Conservation (phyloP, 805 yeast species). For the Komagataella pastoris region DNA sequence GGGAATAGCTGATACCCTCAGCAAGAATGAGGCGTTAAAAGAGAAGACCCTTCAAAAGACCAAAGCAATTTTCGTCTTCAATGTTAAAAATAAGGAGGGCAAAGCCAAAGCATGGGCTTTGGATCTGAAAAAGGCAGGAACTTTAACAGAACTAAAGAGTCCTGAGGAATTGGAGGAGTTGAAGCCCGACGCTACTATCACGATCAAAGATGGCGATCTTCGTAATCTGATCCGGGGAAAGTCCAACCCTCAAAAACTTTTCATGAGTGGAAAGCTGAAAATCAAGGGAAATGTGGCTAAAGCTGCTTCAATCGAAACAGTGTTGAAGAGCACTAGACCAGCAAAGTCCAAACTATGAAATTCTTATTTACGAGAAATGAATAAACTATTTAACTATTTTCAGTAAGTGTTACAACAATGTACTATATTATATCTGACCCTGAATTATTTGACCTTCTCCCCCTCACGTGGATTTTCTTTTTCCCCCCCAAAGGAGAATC, state of each 20-base stretch:
- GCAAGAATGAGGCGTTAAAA: background rate
- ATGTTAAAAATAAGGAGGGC: slow-evolving; percentile 49
- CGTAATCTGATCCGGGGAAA: slow-evolving; percentile 63
- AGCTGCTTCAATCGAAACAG: slow-evolving; percentile 64
- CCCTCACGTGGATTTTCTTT: background rate
- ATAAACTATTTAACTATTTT: background rate
- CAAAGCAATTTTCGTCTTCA: slow-evolving; percentile 51
- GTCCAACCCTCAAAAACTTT: slow-evolving; percentile 74
- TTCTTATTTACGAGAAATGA: background rate
- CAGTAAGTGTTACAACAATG: background rate
- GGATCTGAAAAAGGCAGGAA: slow-evolving; percentile 53
- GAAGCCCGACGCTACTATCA: slow-evolving; percentile 47
- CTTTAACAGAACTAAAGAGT: slow-evolving; percentile 18
- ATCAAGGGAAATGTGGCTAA: slow-evolving; percentile 87
- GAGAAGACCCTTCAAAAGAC: slow-evolving; percentile 19
- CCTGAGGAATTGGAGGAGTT: slow-evolving; percentile 28
- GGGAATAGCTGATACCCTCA: background rate
- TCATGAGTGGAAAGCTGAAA: slow-evolving; percentile 75
- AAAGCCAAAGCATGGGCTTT: slow-evolving; percentile 51
- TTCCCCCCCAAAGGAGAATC: background rate
- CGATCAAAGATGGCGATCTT: slow-evolving; percentile 55
- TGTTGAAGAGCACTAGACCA: slow-evolving; percentile 41
- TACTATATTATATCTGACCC: background rate
- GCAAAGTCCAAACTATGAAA: slow-evolving; percentile 28
- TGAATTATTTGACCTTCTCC: background rate